These are phyloP conservation scores for Primulina eburnea DNA, from an alignment of 257 asterid species.

Conservation along the genomic window DNA sequence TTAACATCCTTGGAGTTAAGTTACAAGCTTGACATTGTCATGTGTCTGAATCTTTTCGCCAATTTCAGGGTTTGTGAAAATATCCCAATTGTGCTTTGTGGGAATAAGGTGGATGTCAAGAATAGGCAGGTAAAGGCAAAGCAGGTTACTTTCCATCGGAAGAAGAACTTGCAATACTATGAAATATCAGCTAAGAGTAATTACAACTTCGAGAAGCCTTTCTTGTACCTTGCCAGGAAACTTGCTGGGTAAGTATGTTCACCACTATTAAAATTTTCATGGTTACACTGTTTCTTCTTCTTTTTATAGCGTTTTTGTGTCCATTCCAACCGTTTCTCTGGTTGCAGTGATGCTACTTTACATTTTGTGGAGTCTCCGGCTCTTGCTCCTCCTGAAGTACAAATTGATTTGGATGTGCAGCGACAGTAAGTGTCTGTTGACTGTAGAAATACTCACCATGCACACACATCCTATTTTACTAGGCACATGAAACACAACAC, in stretches of 20 bases:
- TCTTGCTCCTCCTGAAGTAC: slow-evolving; percentile 70
- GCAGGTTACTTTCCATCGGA: slow-evolving; percentile 74
- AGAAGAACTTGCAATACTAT: slow-evolving; percentile 66
- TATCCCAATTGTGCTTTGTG: slow-evolving; percentile 69
- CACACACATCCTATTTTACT: background rate
- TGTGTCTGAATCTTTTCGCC: background rate
- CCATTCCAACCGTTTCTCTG: background rate
- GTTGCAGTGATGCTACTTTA: slow-evolving; percentile 48
- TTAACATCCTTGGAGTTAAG: background rate
- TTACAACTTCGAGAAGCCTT: slow-evolving; percentile 84
- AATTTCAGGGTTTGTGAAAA: slow-evolving; percentile 60
- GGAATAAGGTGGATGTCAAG: slow-evolving; percentile 79
- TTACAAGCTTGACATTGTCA: too few species aligned
- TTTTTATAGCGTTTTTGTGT: too few species aligned
- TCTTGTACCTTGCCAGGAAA: slow-evolving; percentile 61
- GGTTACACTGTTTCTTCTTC: background rate
- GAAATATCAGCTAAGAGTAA: slow-evolving; percentile 82
- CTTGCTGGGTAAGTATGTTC: slow-evolving; percentile 58
- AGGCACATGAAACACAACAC: background rate
- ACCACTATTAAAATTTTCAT: too few species aligned
- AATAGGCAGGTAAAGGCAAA: slow-evolving; percentile 79
- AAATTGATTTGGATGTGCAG: slow-evolving; percentile 56
- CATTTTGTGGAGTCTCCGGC: slow-evolving; percentile 75
- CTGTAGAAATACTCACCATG: too few species aligned
- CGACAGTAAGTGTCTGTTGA: slow-evolving; percentile 33